These are phyloP conservation scores for Alopecurus myosuroides DNA, from an alignment of 176 grass and related monocot genomes.

Conservation along the genomic window DNA sequence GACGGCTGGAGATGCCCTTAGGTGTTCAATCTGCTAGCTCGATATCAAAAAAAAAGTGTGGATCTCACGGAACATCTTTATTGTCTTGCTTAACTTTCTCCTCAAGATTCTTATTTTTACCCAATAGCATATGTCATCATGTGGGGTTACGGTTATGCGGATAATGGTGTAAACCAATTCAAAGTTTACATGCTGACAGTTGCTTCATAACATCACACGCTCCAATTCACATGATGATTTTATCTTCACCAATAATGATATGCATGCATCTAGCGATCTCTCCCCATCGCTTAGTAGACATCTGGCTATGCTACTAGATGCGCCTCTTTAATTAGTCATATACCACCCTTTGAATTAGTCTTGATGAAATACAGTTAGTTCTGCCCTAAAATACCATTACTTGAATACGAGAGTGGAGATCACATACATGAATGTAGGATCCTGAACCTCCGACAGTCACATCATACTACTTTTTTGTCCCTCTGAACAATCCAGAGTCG, in stretches of 20 bases:
- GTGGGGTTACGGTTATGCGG: background rate
- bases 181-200: background rate
- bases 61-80: background rate
- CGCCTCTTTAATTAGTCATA: too few species aligned
- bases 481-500: background rate
- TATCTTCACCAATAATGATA: constrained; percentile 6
- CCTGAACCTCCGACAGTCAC: background rate
- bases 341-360: constrained; percentile 17
- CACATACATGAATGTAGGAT: constrained; percentile 14
- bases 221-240: background rate
- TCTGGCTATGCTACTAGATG: background rate
- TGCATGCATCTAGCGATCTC: constrained; percentile 7
- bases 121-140: background rate
- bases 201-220: constrained; percentile 7
- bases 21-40: too few species aligned
- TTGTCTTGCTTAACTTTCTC: background rate
- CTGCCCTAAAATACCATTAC: background rate
- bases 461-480: background rate
- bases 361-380: too few species aligned
- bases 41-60: too few species aligned
- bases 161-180: constrained; percentile 19
- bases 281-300: background rate
- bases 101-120: background rate
- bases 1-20: too few species aligned
- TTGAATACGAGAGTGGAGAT: background rate